phyloP scores from a whole-genome alignment of 306 rosid species.

The Gynostemma pentaphyllum region DNA sequence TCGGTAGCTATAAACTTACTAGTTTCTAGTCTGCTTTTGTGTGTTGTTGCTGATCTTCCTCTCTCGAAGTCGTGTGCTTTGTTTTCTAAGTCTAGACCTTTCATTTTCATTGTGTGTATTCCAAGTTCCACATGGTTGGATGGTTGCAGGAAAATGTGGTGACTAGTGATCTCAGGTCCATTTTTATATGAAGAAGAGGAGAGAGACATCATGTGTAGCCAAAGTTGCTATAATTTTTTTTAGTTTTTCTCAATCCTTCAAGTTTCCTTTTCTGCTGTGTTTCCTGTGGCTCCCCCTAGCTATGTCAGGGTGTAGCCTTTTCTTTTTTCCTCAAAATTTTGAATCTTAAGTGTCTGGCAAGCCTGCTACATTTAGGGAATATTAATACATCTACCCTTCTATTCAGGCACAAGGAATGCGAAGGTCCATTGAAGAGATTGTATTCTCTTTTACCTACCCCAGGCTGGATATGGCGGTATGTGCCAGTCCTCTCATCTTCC shows the following conservation, averaged over 20 bases:
- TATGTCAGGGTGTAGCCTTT: not conserved
- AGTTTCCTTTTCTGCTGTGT: not conserved
- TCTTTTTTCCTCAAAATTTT: too few species aligned
- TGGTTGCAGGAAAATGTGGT: not conserved
- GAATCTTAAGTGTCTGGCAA: not conserved
- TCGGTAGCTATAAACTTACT: too few species aligned
- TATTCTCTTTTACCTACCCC: conserved; percentile 75
- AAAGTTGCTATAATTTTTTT: not conserved
- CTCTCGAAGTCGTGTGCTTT: too few species aligned
- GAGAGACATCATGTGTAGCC: not conserved
- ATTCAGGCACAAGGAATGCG: conserved; percentile 49
- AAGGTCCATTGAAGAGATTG: conserved; percentile 73
- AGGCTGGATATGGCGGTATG: conserved; percentile 91
- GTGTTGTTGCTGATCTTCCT: too few species aligned
- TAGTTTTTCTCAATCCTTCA: not conserved
- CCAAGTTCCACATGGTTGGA: too few species aligned
- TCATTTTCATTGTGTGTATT: too few species aligned
- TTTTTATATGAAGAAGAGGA: too few species aligned
- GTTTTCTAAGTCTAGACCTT: too few species aligned
- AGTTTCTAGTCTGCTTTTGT: too few species aligned
- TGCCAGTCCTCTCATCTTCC: not conserved
- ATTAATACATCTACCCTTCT: not conserved
- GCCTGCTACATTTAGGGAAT: not conserved
- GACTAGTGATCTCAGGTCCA: not conserved
- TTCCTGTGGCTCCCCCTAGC: not conserved